Evolutionary conservation across 768 basidiomycete genomes (phyloP).

Genomic region (Tulasnella sp.): DNA sequence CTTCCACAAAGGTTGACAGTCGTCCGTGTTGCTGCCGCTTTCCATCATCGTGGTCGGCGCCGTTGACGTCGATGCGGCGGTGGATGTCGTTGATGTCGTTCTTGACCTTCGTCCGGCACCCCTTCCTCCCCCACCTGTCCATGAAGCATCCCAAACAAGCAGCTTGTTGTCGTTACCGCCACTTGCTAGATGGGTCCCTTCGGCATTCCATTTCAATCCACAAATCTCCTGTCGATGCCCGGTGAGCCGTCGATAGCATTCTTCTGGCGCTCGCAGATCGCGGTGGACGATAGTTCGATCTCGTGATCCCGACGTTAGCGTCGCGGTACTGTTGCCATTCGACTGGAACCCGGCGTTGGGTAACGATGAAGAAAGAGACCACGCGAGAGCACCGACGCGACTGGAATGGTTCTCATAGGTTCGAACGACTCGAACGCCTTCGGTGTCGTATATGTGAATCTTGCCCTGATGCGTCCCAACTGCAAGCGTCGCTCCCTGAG

Average conservation of each 20-base stretch:
- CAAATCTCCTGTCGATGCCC: slow-evolving; percentile 92
- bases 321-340: slow-evolving; percentile 36
- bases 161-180: slow-evolving; percentile 99
- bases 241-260: slow-evolving; percentile 61
- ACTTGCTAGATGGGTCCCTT: slow-evolving; percentile 66
- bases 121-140: slow-evolving; percentile 31
- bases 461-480: slow-evolving; percentile 86
- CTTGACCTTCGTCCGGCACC: slow-evolving; percentile 19
- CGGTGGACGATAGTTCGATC: slow-evolving; percentile 88
- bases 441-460: slow-evolving; percentile 90
- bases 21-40: slow-evolving; percentile 7
- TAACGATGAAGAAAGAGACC: slow-evolving; percentile 48
- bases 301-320: slow-evolving; percentile 83
- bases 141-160: slow-evolving; percentile 89
- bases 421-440: slow-evolving; percentile 61
- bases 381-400: slow-evolving; percentile 88
- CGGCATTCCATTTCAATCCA: slow-evolving; percentile 82
- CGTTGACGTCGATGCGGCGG: slow-evolving; percentile 27
- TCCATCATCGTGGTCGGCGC: slow-evolving; percentile 36
- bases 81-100: slow-evolving; percentile 10
- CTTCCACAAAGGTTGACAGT: slow-evolving; percentile 65
- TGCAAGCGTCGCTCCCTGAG: slow-evolving; percentile 73
- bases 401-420: slow-evolving; percentile 83
- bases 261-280: slow-evolving; percentile 70
- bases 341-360: slow-evolving; percentile 8